Evolutionary conservation across 331 rosid genomes (phyloP).

Genomic region (Quercus lobata): DNA sequence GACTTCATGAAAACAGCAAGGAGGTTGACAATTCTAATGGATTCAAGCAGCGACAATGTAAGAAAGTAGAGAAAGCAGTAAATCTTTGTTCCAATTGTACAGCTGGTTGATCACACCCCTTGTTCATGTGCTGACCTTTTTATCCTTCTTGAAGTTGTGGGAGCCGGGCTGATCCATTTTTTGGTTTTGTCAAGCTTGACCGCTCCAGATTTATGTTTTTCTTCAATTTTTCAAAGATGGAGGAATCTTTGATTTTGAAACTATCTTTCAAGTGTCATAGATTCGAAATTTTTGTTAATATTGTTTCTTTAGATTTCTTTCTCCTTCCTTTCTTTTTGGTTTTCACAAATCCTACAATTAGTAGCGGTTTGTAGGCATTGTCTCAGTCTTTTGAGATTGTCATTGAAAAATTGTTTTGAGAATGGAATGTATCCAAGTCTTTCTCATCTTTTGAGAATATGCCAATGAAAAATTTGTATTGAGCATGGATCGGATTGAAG

Average conservation of each 20-base stretch:
- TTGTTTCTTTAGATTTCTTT: not conserved
- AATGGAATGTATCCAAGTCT: constrained; percentile 1
- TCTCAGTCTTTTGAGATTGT: not conserved
- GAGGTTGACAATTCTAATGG: constrained; percentile 77
- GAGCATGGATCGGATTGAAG: not conserved
- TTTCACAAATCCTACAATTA: constrained; percentile 1
- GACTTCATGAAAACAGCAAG: constrained; percentile 65
- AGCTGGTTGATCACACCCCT: constrained; percentile 52
- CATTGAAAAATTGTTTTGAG: not conserved
- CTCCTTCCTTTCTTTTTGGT: not conserved
- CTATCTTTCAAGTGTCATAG: constrained; percentile 18
- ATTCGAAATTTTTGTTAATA: constrained; percentile 14
- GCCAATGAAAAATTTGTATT: not conserved
- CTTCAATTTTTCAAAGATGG: constrained; percentile 3
- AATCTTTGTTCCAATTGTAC: constrained; percentile 45
- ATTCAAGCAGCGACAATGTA: constrained; percentile 66
- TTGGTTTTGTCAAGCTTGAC: constrained; percentile 7
- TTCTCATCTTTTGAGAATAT: not conserved
- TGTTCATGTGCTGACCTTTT: constrained; percentile 36
- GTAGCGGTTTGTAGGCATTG: not conserved
- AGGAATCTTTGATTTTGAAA: constrained; percentile 23
- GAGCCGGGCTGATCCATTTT: constrained; percentile 30
- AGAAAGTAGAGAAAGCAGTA: constrained; percentile 44
- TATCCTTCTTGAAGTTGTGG: constrained; percentile 22
- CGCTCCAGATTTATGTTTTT: constrained; percentile 16